Conservation (phyloP, 2,329 filamentous ascomycete genomes). For the Chrysosporium keratinophilum region DNA sequence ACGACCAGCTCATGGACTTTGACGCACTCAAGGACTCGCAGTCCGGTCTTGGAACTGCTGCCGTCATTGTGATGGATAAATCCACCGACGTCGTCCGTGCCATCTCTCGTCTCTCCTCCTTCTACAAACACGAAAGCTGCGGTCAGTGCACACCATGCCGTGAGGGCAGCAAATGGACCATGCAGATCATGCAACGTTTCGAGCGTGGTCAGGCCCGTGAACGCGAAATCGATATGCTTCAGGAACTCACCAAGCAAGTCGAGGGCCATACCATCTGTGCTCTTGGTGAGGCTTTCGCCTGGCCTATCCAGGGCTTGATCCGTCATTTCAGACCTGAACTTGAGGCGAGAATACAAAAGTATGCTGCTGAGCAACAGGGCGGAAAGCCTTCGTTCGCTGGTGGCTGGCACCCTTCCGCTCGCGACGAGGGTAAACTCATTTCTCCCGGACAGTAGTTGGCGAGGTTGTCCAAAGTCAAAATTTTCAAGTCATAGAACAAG, state of each 20-base stretch:
- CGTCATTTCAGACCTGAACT: slow-evolving; percentile 95
- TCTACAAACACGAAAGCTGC: slow-evolving; percentile 97
- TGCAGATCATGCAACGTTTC: slow-evolving; percentile 97
- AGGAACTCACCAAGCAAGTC: slow-evolving; percentile 98
- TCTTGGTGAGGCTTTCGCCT: slow-evolving; percentile 93
- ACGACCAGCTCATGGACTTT: slow-evolving; percentile 97
- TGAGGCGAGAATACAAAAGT: slow-evolving; percentile 79
- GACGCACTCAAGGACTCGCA: slow-evolving; percentile 96
- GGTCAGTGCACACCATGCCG: slow-evolving; percentile 99
- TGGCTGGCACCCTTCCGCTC: slow-evolving; percentile 70
- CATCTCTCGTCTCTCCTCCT: slow-evolving; percentile 84
- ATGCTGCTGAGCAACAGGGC: slow-evolving; percentile 58
- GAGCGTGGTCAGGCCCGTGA: slow-evolving; percentile 79
- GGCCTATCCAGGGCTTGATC: slow-evolving; percentile 96
- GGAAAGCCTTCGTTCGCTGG: slow-evolving; percentile 64
- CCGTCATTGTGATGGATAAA: slow-evolving; percentile 99
- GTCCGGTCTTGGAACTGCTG: slow-evolving; percentile 91
- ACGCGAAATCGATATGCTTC: slow-evolving; percentile 97
- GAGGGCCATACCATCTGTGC: slow-evolving; percentile 99
- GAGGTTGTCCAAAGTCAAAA: neutral
- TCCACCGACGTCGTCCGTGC: slow-evolving; percentile 89
- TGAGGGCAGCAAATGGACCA: slow-evolving; percentile 97
- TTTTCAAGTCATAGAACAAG: slow-evolving; percentile 2
- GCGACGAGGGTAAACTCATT: slow-evolving; percentile 69
- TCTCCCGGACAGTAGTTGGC: slow-evolving; percentile 70